Evolutionary conservation across 148 eudicot genomes (phyloP), one percentile per base, ranked within the genome.

Genomic region (Silene uniflora): DNA sequence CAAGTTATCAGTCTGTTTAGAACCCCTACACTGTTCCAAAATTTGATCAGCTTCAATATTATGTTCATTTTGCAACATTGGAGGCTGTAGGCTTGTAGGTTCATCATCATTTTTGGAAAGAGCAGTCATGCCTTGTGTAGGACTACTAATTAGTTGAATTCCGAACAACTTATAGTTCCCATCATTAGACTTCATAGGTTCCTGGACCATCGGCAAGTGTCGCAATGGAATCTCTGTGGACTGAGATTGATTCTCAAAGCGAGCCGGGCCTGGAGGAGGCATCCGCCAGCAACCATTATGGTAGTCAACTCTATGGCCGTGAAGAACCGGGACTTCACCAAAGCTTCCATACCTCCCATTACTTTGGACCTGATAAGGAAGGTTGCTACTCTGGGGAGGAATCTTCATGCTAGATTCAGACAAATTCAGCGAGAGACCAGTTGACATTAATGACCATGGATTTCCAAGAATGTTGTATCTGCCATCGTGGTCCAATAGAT

Each of bases 161-260:
- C 99, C 99, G 84, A 95, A 95, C 49, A 96, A 85, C 85, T 89
- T 96, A 78, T 83, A 92, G 77, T 84, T 89, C 73, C 88, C 91
- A 62, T 91, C 98, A 71, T 83, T 86, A 23, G 89, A 85, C 72
- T 85, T 88, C 6, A 56, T 75, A 54, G 86, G 64, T 64, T 87
- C 91, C 42, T 73, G 81, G 56, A 81, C 86, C 62, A 17, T 78
- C 70, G 35, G 66, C 6, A 71, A 19, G 61, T 84, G 73, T 54
- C 82, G 85, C 3, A 81, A 81, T 55, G 84, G 67, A 77, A 71
- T 23, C 44, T 89, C 98, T 82, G 86, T 83, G 0, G 92, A 70
- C 49, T 78, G 86, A 62, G 83, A 49, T 17, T 86, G 85, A 59
- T 70, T 81, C 47, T 89, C 92, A 76, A 83, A 73, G 79, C 81